Evolutionary conservation across 129 eudicot genomes (phyloP).

Genomic region (Lonicera japonica): DNA sequence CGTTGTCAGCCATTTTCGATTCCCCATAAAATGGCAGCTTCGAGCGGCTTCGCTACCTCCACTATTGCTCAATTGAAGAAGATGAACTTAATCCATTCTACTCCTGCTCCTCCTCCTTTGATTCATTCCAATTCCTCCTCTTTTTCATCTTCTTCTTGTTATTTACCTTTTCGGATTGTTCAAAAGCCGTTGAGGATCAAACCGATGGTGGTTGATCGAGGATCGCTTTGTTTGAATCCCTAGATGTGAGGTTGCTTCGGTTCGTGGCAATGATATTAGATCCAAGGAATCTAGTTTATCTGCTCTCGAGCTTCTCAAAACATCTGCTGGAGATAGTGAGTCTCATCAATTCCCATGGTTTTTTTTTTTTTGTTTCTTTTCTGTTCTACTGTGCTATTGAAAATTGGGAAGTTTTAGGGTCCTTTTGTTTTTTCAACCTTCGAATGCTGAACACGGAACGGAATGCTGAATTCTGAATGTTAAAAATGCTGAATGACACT

Average conservation of each 20-base stretch:
- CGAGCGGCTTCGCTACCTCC: constrained; percentile 26
- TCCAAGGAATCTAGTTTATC: constrained; percentile 36
- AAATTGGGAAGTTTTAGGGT: too few species aligned
- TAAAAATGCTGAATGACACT: too few species aligned
- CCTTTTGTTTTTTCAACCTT: too few species aligned
- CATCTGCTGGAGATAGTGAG: constrained; percentile 71
- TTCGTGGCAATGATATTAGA: constrained; percentile 5
- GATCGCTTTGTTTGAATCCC: constrained; percentile 25
- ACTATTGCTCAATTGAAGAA: constrained; percentile 1
- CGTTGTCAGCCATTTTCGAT: constrained; percentile 3
- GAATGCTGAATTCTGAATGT: too few species aligned
- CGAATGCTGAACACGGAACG: too few species aligned
- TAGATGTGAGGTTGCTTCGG: constrained; percentile 33
- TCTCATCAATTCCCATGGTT: background rate
- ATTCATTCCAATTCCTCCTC: constrained; percentile 6
- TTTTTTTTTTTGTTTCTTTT: background rate
- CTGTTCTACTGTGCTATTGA: too few species aligned
- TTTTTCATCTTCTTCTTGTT: constrained; percentile 10
- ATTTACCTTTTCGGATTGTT: background rate
- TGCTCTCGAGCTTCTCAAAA: constrained; percentile 61
- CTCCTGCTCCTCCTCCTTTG: background rate
- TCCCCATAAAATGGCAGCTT: constrained; percentile 35
- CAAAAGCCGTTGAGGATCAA: constrained; percentile 1
- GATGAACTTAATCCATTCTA: too few species aligned
- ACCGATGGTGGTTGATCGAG: constrained; percentile 5